Conservation (phyloP, 75 land plant species). For the Pinus taeda region DNA sequence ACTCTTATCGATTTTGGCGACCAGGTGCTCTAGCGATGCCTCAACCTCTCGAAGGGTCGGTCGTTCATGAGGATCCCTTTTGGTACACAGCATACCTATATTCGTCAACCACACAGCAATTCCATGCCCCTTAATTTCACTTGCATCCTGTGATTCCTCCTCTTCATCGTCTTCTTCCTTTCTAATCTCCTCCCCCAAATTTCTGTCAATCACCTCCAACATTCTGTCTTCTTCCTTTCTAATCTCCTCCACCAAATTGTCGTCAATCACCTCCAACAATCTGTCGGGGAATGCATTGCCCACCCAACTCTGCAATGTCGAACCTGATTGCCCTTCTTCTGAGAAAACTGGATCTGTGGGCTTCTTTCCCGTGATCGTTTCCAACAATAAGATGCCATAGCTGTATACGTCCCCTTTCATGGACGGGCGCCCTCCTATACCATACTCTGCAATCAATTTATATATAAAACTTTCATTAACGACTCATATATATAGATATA, state of each 20-base stretch:
- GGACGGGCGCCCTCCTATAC: not conserved
- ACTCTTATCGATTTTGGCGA: not conserved
- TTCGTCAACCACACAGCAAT: not conserved
- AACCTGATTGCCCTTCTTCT: not conserved
- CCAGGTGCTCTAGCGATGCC: not conserved
- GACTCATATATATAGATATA: too few species aligned
- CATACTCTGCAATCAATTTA: too few species aligned
- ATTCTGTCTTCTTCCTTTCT: too few species aligned
- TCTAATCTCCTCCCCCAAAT: not conserved
- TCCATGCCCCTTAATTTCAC: too few species aligned
- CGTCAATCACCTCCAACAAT: not conserved
- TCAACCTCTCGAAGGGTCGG: not conserved
- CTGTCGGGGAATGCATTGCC: not conserved
- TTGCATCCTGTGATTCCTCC: not conserved
- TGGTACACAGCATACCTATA: not conserved
- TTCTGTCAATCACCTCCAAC: not conserved
- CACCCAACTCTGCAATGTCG: not conserved
- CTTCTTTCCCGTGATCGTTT: slow-evolving; percentile 39
- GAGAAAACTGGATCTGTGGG: slow-evolving; percentile 33
- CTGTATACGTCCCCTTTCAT: slow-evolving; percentile 11
- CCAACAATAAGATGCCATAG: not conserved
- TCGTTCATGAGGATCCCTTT: not conserved
- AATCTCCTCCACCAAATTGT: too few species aligned
- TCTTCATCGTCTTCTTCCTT: not conserved
- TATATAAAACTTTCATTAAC: too few species aligned